These are phyloP conservation scores for Selaginella tamariscina DNA, from an alignment of 75 land plant genomes.

Conservation along the genomic window DNA sequence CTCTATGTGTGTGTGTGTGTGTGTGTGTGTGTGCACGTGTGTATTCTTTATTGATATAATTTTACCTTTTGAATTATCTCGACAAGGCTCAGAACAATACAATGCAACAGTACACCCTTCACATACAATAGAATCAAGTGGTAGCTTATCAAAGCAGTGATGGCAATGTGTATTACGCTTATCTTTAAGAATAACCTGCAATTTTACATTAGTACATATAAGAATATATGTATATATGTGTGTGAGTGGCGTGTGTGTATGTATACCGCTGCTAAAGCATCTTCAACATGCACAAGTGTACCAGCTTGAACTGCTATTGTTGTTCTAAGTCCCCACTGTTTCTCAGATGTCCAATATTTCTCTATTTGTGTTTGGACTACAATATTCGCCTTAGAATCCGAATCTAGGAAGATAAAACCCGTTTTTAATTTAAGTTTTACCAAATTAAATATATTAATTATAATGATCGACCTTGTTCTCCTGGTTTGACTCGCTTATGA, in stretches of 20 bases:
- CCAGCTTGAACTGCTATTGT: slow-evolving; percentile 11
- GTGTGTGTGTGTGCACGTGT: slow-evolving; percentile 1
- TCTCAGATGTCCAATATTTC: slow-evolving; percentile 14
- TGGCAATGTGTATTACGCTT: slow-evolving; percentile 67
- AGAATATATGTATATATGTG: too few relatives aligned
- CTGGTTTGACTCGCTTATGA: not conserved
- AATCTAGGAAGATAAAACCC: too few relatives aligned
- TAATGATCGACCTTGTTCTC: not conserved
- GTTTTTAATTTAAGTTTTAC: too few relatives aligned
- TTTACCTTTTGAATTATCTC: slow-evolving; percentile 34
- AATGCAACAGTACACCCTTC: slow-evolving; percentile 42
- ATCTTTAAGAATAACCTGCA: slow-evolving; percentile 52
- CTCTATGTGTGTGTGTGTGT: slow-evolving; percentile 5
- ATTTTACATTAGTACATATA: not conserved
- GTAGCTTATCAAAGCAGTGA: slow-evolving; percentile 59
- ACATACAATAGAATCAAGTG: slow-evolving; percentile 54
- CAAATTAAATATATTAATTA: not conserved
- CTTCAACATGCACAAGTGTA: slow-evolving; percentile 14
- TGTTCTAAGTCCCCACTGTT: slow-evolving; percentile 18
- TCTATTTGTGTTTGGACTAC: not conserved
- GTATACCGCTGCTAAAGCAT: slow-evolving; percentile 20
- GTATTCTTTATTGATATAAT: not conserved
- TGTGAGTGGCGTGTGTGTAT: too few relatives aligned
- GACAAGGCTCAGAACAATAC: slow-evolving; percentile 55
- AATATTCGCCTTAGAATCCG: not conserved